Percentiles rank a stretch among this genome's conserved stretches.
Evolutionary conservation across 116 monocot genomes (phyloP).

Genomic region (Zostera marina): DNA sequence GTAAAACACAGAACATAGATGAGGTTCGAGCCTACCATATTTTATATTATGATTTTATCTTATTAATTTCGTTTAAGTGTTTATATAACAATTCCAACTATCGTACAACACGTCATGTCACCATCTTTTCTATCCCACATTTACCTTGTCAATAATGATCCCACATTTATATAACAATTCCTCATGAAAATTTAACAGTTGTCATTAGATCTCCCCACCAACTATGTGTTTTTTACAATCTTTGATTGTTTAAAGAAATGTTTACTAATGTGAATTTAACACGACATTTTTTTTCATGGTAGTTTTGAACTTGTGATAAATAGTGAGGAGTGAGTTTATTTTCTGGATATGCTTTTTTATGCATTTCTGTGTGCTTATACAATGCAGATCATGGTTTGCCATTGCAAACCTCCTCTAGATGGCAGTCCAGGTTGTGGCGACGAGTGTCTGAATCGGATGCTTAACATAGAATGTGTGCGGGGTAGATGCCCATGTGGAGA

Average conservation of each 20-base stretch:
- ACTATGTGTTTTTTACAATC: neutral
- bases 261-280: neutral
- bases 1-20: constrained; percentile 71
- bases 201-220: too few relatives aligned
- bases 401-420: constrained; percentile 54
- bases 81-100: neutral
- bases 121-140: neutral
- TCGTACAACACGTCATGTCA: neutral
- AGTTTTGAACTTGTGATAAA: too few relatives aligned
- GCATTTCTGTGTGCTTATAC: neutral
- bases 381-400: constrained; percentile 86
- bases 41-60: neutral
- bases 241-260: neutral
- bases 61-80: neutral
- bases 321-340: neutral
- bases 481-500: constrained; percentile 93
- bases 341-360: neutral
- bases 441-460: constrained; percentile 82
- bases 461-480: constrained; percentile 88
- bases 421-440: constrained; percentile 75
- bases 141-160: constrained; percentile 4
- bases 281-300: neutral
- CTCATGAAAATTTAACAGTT: neutral
- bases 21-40: constrained; percentile 43
- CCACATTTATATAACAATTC: too few relatives aligned